Base-by-base conservation (phyloP, 352 stramenopile genomes). In the Phytopythium litorale region DNA sequence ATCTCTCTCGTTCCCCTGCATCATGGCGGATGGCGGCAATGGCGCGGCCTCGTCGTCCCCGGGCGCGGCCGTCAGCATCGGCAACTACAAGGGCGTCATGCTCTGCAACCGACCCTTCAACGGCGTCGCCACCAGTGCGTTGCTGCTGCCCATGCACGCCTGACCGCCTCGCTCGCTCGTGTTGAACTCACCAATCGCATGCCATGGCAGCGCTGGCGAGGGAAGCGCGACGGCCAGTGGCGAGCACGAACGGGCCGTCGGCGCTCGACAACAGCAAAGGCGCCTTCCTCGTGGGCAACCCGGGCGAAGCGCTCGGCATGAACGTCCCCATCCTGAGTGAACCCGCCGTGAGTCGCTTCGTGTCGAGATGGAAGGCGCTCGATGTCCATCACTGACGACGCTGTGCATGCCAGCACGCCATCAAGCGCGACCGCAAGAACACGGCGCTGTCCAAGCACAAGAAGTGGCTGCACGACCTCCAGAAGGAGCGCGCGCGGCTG, bases 81-180 rank as follows among this genome's bases (percentile, higher is more conserved):
- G 90, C 69, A 98, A 97, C 80, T 98, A 98, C 76, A 98, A 98
- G 75, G 93, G 92, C 58, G 92, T 98, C 30, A 98, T 98, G 92
- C 83, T 98, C 35, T 98, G 92, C 77, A 97, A 98, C 71, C 75
- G 93, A 23, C 92, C 93, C 16, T 98, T 98, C 79, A 94, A 94
- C 50, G 90, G 89, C 51, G 86, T 92, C 56, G 87, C 73, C 61
- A 81, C 72, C 60, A 87, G 83, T 94, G 73, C 68, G 71, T 67
- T 33, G 2, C 21, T 15, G 19, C 21, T 13, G 18, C 8, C 11
- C 12, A 19, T 13, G 18, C 19, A 25, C 19, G 7, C 12, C 19
- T 49, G 13, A 21, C n/a, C 7, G 42, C 18, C 30, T 43, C 15
- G 13, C 15, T 18, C 25, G 15, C 25, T 45, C 16, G 13, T 43